Evolutionary conservation across 139 green algal species (phyloP), one percentile per base, ranked within the genome.

Genomic region (Picochlorum sp.): DNA sequence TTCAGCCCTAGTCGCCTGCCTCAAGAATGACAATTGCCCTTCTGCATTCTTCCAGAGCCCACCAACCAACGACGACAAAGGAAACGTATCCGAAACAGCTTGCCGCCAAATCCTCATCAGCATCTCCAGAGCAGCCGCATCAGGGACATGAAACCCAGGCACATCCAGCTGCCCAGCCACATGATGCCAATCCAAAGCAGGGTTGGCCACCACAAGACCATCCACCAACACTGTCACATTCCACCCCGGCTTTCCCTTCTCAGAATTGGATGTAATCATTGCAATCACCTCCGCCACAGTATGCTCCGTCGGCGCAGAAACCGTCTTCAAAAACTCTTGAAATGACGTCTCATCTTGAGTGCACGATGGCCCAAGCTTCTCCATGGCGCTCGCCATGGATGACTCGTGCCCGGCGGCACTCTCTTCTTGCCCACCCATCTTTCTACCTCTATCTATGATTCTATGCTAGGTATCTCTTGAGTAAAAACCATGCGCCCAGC

Each of bases 21-120:
- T 64, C 51, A 98, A 77, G 26, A 98, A 77, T 11, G 77, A 80
- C 20, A 97, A 66, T 80, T 98, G 92, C 5, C 87, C 91, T 2
- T 65, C 31, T 0, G 76, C 45, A 67, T 96, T 90, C 21, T 61
- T 67, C 92, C 92, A 98, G 41, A 85, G 14, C 13, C 85, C 67
- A 24, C 80, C 75, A 10, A 83, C 72, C 2, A 96, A 37, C 0
- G 86, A 75, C 1, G 62, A 20, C 49, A 97, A 41, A 2, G 92
- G 92, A 31, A 95, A 86, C 28, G 72, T 59, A 15, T 81, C 73
- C 18, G 59, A 68, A 38, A 55, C 52, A 14, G 51, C 77, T 13
- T 65, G 67, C 7, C 59, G 57, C 60, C 72, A 88, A 6, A 81
- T 70, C 0, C 50, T 45, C 47, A 81, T 60, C 58, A 96, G 70